Conservation (phyloP, 306 rosid genomes). For the Alnus rubra region DNA sequence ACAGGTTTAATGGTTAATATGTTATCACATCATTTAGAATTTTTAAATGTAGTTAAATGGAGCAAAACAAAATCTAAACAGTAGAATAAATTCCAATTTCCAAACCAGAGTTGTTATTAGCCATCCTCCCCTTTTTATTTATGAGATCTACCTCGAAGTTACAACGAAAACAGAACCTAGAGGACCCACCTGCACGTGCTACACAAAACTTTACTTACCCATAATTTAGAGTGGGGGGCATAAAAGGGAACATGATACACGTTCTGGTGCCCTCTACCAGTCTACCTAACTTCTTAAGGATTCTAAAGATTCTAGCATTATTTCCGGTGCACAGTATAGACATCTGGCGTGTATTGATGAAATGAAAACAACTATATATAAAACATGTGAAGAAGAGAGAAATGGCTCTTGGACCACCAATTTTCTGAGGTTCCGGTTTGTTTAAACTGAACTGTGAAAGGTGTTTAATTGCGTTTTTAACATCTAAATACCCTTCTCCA, state of each 20-base stretch:
- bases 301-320: constrained; percentile 2
- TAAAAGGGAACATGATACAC: constrained; percentile 20
- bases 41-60: no score
- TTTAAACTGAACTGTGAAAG: no score
- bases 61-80: no score
- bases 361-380: neutral
- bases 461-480: neutral
- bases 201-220: neutral
- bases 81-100: no score
- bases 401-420: neutral
- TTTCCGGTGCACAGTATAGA: neutral
- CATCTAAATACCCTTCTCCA: neutral
- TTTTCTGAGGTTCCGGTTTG: neutral
- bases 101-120: neutral
- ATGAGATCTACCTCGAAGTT: constrained; percentile 12
- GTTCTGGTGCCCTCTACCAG: neutral
- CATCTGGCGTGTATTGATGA: neutral
- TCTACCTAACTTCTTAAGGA: constrained; percentile 11
- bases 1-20: no score
- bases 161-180: constrained; percentile 1
- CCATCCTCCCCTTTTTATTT: neutral
- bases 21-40: no score
- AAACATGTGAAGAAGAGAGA: neutral
- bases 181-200: constrained; percentile 20
- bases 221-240: constrained; percentile 2